Conservation (phyloP, 2,329 filamentous ascomycete genomes). For the Paracoccidioides brasiliensis region DNA sequence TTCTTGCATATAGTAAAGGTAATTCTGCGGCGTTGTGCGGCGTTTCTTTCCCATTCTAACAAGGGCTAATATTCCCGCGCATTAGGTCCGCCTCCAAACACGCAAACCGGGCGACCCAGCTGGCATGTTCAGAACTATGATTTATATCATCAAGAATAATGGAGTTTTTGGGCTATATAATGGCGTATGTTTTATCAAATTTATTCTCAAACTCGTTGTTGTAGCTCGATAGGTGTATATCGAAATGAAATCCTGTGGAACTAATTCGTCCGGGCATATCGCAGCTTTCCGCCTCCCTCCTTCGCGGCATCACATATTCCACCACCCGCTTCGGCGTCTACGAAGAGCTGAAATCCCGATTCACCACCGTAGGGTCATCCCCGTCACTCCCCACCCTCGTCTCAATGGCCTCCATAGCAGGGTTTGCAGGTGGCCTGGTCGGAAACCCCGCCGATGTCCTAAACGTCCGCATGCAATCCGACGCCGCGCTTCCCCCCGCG, state of each 20-base stretch:
- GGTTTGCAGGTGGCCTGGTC: slow-evolving; percentile 75
- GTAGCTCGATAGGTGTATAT: too few species aligned
- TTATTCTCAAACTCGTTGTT: background rate
- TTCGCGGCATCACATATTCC: slow-evolving; percentile 90
- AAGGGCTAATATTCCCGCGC: slow-evolving; percentile 6
- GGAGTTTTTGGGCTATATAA: slow-evolving; percentile 74
- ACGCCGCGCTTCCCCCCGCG: slow-evolving; percentile 57
- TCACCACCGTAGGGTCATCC: slow-evolving; percentile 38
- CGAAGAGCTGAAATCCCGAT: slow-evolving; percentile 71
- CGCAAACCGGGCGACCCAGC: slow-evolving; percentile 61
- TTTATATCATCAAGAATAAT: slow-evolving; percentile 63
- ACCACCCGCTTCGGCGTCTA: slow-evolving; percentile 95
- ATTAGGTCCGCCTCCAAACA: slow-evolving; percentile 74
- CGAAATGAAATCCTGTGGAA: too few species aligned
- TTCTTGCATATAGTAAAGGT: slow-evolving; percentile 41
- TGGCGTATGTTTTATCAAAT: slow-evolving; percentile 43
- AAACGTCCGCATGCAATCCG: slow-evolving; percentile 98
- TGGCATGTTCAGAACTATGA: slow-evolving; percentile 74
- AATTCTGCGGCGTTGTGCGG: slow-evolving; percentile 6
- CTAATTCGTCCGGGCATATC: background rate
- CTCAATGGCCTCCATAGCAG: slow-evolving; percentile 68
- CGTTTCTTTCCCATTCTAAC: background rate
- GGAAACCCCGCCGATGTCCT: slow-evolving; percentile 93
- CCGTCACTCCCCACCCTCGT: slow-evolving; percentile 67
- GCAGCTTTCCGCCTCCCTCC: slow-evolving; percentile 71